Percentiles rank a stretch among this genome's conserved stretches.
These are phyloP conservation scores for Euphrasia arctica DNA, from an alignment of 305 asterid genomes.

Conservation along the genomic window DNA sequence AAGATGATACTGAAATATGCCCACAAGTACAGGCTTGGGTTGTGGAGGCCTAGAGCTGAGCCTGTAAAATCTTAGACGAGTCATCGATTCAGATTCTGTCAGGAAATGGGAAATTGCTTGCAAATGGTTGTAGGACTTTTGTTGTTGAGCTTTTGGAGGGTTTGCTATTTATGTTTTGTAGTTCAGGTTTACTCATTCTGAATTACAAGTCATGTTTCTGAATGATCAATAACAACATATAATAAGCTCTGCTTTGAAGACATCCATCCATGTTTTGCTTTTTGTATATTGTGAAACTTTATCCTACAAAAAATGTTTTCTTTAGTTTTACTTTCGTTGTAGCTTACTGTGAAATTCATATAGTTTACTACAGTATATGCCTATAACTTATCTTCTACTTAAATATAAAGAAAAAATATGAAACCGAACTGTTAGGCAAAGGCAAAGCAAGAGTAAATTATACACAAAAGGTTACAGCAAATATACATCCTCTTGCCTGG, in stretches of 20 bases:
- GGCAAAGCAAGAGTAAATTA: neutral
- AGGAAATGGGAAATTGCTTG: neutral
- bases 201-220: neutral
- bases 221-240: neutral
- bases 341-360: too few species aligned
- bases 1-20: slow-evolving; percentile 69
- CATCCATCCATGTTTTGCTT: neutral
- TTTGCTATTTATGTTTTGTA: neutral
- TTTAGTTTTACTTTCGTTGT: neutral
- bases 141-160: neutral
- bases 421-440: neutral
- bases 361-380: too few species aligned
- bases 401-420: neutral
- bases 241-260: neutral
- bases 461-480: neutral
- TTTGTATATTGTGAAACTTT: neutral
- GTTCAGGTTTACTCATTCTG: neutral
- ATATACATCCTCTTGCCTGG: slow-evolving; percentile 8
- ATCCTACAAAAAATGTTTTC: neutral
- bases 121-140: neutral
- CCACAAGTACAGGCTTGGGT: slow-evolving; percentile 84
- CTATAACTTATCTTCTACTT: too few species aligned
- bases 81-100: neutral
- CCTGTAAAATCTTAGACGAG: slow-evolving; percentile 42
- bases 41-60: slow-evolving; percentile 71